Evolutionary conservation across 768 basidiomycete genomes (phyloP).

Genomic region (Gloeophyllum trabeum): DNA sequence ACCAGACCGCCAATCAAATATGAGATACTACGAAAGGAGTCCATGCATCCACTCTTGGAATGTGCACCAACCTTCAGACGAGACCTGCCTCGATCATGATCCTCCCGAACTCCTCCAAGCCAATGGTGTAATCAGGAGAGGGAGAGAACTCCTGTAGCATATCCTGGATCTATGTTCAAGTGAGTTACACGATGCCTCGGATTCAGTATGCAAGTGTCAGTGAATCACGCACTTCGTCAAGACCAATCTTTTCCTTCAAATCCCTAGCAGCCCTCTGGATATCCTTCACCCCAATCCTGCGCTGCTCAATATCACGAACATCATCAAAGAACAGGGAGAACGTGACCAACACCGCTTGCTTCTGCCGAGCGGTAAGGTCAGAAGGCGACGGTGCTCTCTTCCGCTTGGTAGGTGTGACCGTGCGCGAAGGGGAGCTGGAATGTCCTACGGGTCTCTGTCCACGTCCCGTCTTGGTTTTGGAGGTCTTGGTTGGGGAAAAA

Average conservation of each 20-base stretch:
- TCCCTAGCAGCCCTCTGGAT: slow-evolving; percentile 46
- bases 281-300: slow-evolving; percentile 57
- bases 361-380: slow-evolving; percentile 40
- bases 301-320: slow-evolving; percentile 31
- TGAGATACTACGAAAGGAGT: too few species aligned
- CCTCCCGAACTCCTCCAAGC: too few species aligned
- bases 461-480: slow-evolving; percentile 1
- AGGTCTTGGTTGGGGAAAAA: slow-evolving; percentile 7
- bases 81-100: too few species aligned
- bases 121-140: too few species aligned
- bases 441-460: background rate
- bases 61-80: too few species aligned
- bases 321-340: slow-evolving; percentile 64
- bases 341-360: slow-evolving; percentile 38
- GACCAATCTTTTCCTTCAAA: slow-evolving; percentile 60
- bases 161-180: too few species aligned
- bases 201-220: too few species aligned
- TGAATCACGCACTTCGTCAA: slow-evolving; percentile 68
- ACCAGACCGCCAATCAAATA: too few species aligned
- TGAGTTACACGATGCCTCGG: too few species aligned
- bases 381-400: background rate
- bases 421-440: slow-evolving; percentile 1
- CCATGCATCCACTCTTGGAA: too few species aligned
- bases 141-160: too few species aligned
- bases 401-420: too few species aligned